Evolutionary conservation across 768 basidiomycete genomes (phyloP).

Genomic region (Lentinula detonsa): DNA sequence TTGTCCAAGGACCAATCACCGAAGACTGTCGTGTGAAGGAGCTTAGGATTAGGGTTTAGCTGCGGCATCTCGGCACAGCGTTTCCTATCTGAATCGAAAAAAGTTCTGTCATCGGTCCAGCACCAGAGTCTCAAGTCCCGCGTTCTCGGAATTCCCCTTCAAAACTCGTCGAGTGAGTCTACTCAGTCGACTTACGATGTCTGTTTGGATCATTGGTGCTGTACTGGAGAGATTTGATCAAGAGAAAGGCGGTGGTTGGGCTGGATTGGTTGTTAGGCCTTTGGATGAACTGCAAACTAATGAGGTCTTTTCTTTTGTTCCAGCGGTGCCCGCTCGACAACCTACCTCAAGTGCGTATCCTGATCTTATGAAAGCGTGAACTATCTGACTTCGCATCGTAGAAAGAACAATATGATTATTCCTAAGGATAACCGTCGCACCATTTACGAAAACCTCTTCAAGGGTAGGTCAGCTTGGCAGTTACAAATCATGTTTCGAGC

Average conservation of each 20-base stretch:
- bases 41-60: neutral
- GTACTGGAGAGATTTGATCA: constrained; percentile 19
- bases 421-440: constrained; percentile 89
- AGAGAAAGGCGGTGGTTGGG: constrained; percentile 32
- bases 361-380: neutral
- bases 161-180: constrained; percentile 37
- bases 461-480: constrained; percentile 54
- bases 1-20: neutral
- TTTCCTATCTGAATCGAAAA: neutral
- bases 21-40: too few relatives aligned
- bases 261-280: constrained; percentile 29
- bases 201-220: constrained; percentile 13
- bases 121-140: constrained; percentile 15
- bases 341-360: constrained; percentile 29
- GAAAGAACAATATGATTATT: constrained; percentile 81
- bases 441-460: constrained; percentile 99
- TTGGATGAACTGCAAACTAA: constrained; percentile 23
- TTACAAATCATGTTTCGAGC: neutral
- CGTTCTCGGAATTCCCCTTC: constrained; percentile 26
- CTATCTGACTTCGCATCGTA: constrained; percentile 5
- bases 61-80: neutral
- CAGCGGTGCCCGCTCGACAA: constrained; percentile 35
- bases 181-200: constrained; percentile 14
- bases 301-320: constrained; percentile 18
- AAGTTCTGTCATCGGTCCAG: neutral